These are phyloP conservation scores for Coemansia sp. DNA, from an alignment of 371 early-diverging fungal species.

Conservation along the genomic window DNA sequence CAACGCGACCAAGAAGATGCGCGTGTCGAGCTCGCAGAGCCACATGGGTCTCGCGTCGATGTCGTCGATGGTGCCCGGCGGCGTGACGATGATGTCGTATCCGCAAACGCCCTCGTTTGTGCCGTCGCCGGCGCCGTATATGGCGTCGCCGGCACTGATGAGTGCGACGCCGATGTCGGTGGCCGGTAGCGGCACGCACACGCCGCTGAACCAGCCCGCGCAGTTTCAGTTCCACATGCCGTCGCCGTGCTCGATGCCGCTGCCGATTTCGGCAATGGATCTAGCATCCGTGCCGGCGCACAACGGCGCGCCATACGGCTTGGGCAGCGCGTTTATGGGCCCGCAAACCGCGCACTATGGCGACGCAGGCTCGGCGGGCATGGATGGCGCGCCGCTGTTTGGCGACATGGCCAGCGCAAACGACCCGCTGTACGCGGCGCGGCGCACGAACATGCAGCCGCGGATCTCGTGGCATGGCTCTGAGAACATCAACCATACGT, in stretches of 20 bases:
- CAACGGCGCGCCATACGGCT: conserved; percentile 25
- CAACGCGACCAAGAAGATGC: conserved; percentile 43
- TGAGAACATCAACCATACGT: conserved; percentile 42
- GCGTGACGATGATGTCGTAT: conserved; percentile 19
- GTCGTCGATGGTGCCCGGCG: conserved; percentile 5
- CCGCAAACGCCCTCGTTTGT: conserved; percentile 36
- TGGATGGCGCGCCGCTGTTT: conserved; percentile 21
- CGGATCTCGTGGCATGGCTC: conserved; percentile 48
- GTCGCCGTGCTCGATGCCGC: conserved; percentile 45
- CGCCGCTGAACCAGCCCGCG: conserved; percentile 37
- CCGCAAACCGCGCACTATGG: conserved; percentile 23
- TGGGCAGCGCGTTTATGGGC: conserved; percentile 32
- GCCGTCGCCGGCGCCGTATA: conserved; percentile 32
- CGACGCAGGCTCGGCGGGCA: conserved; percentile 12
- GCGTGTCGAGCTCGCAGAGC: conserved; percentile 46
- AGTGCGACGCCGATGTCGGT: conserved; percentile 37
- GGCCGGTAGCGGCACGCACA: conserved; percentile 26
- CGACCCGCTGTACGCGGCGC: conserved; percentile 25
- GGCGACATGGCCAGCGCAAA: conserved; percentile 14
- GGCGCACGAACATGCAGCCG: conserved; percentile 34
- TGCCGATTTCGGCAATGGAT: conserved; percentile 47
- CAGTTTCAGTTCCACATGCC: conserved; percentile 50
- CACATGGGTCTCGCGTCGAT: conserved; percentile 20
- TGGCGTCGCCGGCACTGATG: conserved; percentile 32
- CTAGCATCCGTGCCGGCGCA: conserved; percentile 37